Percentiles rank a stretch among this genome's conserved stretches.
phyloP scores from a whole-genome alignment of 78 protist species.

The Dictyostelium citrinum region DNA sequence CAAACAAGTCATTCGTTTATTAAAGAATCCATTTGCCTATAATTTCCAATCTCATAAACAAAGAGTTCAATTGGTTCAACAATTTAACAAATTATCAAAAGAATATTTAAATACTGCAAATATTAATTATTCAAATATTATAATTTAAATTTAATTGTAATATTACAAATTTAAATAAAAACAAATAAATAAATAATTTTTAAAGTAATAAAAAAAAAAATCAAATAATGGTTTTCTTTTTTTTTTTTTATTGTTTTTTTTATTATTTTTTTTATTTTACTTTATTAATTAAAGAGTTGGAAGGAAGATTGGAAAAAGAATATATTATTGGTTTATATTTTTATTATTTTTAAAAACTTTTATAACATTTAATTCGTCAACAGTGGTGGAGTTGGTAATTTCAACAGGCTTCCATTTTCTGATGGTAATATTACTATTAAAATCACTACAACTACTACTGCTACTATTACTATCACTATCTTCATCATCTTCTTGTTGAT shows the following conservation, averaged over 20 bases:
- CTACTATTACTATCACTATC: not conserved
- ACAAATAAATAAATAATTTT: too few species aligned
- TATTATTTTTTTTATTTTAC: too few species aligned
- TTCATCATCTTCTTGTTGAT: too few species aligned
- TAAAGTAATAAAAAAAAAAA: too few species aligned
- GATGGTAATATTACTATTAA: not conserved
- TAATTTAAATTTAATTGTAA: conserved; percentile 1
- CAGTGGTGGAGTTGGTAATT: not conserved
- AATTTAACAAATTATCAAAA: conserved; percentile 3
- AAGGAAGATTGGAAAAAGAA: too few species aligned
- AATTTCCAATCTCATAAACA: conserved; percentile 34
- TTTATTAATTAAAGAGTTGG: too few species aligned
- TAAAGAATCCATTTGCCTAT: conserved; percentile 41
- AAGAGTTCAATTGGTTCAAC: not conserved
- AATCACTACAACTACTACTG: not conserved
- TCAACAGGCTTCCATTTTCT: not conserved
- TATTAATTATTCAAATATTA: not conserved
- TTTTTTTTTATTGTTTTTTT: too few species aligned
- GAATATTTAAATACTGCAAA: not conserved
- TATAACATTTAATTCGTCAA: not conserved
- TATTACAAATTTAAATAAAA: not conserved
- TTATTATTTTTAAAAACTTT: conserved; percentile 1
- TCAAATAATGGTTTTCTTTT: too few species aligned
- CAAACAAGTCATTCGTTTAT: conserved; percentile 34
- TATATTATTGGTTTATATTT: not conserved